Evolutionary conservation across 129 eudicot species (phyloP), one percentile per base, ranked within the genome.

Genomic region (Mikania micrantha): DNA sequence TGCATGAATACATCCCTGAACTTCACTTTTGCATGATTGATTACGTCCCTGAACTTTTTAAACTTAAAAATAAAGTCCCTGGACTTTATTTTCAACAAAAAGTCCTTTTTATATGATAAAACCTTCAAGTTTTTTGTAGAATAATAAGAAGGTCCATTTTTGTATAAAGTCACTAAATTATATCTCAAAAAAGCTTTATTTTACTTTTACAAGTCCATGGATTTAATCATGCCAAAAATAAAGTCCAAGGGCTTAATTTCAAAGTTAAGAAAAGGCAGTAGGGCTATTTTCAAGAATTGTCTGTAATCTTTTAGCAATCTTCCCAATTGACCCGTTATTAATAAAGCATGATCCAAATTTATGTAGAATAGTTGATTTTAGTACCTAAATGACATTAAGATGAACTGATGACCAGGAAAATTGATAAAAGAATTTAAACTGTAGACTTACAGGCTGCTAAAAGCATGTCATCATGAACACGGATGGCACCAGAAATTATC

Each of bases 391-490:
- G 25, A 16, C 54, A 53, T 35, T 32, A 5, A 57, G 12, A 1
- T 57, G 39, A 57, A 13, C 29, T 58, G 40, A 22, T 28, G 40
- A 28, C 7, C 38, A 54, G 36, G 6, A 35, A 34, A 29, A 6
- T 29, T 8, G 29, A 47, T 31, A 29, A 66, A 16, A 4, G 2
- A 45, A 69, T 9, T 34, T 7, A 49, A 60, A 25, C 21, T 35
- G 54, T 34, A 42, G 66, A 83, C 98, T 92, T 82, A 92, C 98
- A 88, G 58, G 98, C 98, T 41, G 86, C 98, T 72, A 92, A 79
- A 60, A 92, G 98, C 98, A 92, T 92, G 77, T 91, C 97, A 67
- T 91, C 95, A 25, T 91, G 97, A 64, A 91, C 97, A 67, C 97
- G 97, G 71, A 91, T 88, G 32, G 98, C 98, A 13, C 98, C 98